Conservation (phyloP, 2,329 filamentous ascomycete genomes). For the Ophiostoma himal-ulmi region DNA sequence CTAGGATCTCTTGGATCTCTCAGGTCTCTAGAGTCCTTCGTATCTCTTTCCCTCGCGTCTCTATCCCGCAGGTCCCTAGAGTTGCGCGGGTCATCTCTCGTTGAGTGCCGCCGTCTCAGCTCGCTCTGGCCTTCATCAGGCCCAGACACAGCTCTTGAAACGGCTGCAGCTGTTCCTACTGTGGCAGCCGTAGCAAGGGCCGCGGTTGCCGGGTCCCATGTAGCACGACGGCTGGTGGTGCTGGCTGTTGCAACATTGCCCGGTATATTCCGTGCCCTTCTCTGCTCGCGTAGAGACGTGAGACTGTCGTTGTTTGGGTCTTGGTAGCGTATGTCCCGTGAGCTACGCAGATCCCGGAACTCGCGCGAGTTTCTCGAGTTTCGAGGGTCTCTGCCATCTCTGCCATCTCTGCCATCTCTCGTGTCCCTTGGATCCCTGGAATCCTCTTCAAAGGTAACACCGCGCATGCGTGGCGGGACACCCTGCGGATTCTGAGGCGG, state of each 20-base stretch:
- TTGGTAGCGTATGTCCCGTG: constrained; percentile 15
- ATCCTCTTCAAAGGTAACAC: constrained; percentile 13
- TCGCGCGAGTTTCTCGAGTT: constrained; percentile 8
- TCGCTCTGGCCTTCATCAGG: neutral
- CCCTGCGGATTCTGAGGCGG: constrained; percentile 9
- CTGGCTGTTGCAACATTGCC: neutral
- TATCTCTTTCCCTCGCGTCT: neutral
- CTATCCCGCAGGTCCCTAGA: neutral
- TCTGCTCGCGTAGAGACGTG: constrained; percentile 15
- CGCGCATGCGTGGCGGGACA: constrained; percentile 7
- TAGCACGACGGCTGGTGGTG: neutral
- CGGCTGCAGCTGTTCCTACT: neutral
- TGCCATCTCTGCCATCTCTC: neutral
- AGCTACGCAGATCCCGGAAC: constrained; percentile 14
- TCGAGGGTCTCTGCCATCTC: neutral
- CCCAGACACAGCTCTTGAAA: neutral
- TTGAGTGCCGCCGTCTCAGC: neutral
- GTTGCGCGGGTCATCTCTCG: neutral
- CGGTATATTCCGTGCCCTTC: constrained; percentile 7
- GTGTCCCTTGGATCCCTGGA: neutral
- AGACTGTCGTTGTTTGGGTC: constrained; percentile 10
- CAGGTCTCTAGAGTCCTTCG: neutral
- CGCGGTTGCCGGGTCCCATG: constrained; percentile 13
- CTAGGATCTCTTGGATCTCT: neutral
- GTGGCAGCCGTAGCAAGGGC: constrained; percentile 7